Evolutionary conservation across 83 land plant species (phyloP).

Genomic region (Thuja plicata): DNA sequence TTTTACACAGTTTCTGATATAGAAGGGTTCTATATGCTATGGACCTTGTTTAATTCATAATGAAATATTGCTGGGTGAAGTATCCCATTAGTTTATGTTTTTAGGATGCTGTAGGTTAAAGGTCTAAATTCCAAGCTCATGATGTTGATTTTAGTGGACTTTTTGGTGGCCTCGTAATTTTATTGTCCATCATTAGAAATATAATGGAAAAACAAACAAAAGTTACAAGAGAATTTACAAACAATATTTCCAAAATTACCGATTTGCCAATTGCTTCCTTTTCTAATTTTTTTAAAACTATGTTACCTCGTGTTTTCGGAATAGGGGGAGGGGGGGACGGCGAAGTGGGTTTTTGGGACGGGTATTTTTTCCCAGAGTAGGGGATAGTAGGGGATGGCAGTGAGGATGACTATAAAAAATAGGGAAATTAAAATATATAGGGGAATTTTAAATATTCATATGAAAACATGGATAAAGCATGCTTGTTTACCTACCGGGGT

Average conservation of each 20-base stretch:
- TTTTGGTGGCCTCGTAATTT: background rate
- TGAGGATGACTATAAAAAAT: too few relatives aligned
- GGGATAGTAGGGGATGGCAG: too few relatives aligned
- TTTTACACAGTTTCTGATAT: background rate
- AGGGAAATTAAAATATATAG: too few relatives aligned
- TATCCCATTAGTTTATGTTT: background rate
- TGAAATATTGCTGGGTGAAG: background rate
- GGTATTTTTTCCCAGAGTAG: too few relatives aligned
- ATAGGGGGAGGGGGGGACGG: too few relatives aligned
- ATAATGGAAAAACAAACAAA: background rate
- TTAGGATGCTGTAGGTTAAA: background rate
- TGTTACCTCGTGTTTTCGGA: too few relatives aligned
- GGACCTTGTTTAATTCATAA: background rate
- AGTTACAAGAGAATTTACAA: background rate
- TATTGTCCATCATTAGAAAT: background rate
- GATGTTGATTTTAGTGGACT: background rate
- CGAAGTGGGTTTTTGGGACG: too few relatives aligned
- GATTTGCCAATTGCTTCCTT: background rate
- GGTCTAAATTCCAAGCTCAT: background rate
- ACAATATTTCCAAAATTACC: background rate
- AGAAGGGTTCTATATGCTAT: background rate
- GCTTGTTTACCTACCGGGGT: too few relatives aligned
- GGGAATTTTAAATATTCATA: too few relatives aligned
- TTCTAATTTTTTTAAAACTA: too few relatives aligned
- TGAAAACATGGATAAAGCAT: too few relatives aligned